Base-by-base conservation (phyloP, 495 filamentous ascomycete genomes). In the Margaritispora aquatica region DNA sequence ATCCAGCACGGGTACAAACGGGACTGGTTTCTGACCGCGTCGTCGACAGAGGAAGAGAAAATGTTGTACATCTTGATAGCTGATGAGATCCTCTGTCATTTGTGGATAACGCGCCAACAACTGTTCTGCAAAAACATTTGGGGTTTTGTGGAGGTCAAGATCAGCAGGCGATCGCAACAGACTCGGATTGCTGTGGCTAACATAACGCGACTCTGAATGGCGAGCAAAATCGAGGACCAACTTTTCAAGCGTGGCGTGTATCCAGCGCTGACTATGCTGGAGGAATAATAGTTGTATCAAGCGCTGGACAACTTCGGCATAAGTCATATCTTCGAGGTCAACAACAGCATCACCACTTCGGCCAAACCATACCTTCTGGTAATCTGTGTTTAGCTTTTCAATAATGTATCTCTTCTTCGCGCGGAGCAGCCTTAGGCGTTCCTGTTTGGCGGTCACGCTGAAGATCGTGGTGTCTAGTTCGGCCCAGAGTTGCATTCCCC, bases 391-490 rank as follows among this genome's bases (percentile, higher is more conserved):
- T 13, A 34, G 29, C 13, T 13, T 34, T 34, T 34, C 29, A 34
- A 34, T 34, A 34, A 34, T 34, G 13, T 34, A 34, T 5, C 29
- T 34, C 5, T 34, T 34, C 13, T 5, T 34, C 13, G 29, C 5
- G 29, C 29, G 5, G 29, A 13, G 29, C 29, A 5, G 13, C 29
- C 29, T 13, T 34, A n/a, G n/a, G n/a, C n/a, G n/a, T n/a, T n/a
- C n/a, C 29, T 34, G 5, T 5, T 13, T 34, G 5, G 5, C 13
- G 29, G 5, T 13, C 82, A 97, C 76, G 71, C 84, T 89, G 80
- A 97, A 97, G 63, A 97, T 95, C 68, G 90, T 95, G 71, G 89
- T 83, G 65, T 97, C 93, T 88, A 97, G 91, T 71, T 97, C 92
- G 57, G 89, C 84, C 93, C 93, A 97, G 71, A 97, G 91, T 41